Conservation (phyloP, 805 yeast genomes). For the Tetrapisispora fleetii region DNA sequence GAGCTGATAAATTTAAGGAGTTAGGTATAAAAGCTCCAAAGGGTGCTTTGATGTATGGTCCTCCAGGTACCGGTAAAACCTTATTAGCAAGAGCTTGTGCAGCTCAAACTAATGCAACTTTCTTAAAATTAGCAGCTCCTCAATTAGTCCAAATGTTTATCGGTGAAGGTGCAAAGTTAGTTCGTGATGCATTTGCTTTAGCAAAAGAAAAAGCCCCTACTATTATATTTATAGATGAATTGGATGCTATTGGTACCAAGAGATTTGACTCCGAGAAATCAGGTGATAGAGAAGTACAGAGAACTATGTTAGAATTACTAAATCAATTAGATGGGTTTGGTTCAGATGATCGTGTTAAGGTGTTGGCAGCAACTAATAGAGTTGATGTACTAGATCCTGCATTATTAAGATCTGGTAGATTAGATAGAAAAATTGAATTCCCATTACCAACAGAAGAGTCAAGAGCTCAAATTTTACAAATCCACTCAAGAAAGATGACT, state of each 20-base stretch:
- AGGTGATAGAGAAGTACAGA: conserved; percentile 97
- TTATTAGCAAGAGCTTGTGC: conserved; percentile 97
- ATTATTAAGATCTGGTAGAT: conserved; percentile 88
- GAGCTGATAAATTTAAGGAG: conserved; percentile 88
- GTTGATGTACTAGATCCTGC: conserved; percentile 99
- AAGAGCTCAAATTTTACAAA: conserved; percentile 90
- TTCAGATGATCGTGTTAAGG: conserved; percentile 94
- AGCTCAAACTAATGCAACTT: conserved; percentile 96
- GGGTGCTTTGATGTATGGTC: conserved; percentile 97
- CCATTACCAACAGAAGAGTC: conserved; percentile 97
- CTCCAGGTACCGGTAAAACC: conserved; percentile 99
- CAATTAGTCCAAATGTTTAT: conserved; percentile 97
- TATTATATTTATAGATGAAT: conserved; percentile 92
- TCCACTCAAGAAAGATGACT: conserved; percentile 95
- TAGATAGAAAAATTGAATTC: conserved; percentile 96
- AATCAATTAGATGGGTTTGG: conserved; percentile 98
- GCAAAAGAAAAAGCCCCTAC: conserved; percentile 99
- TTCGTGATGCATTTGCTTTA: conserved; percentile 92
- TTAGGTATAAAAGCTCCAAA: conserved; percentile 96
- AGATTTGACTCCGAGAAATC: conserved; percentile 95
- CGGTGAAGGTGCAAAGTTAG: conserved; percentile 97
- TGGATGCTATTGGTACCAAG: conserved; percentile 97
- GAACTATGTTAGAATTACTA: conserved; percentile 96
- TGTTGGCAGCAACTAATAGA: conserved; percentile 95
- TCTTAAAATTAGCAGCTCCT: conserved; percentile 92